Evolutionary conservation across 495 filamentous ascomycete species (phyloP).

Genomic region (Aspergillus bertholletiae): DNA sequence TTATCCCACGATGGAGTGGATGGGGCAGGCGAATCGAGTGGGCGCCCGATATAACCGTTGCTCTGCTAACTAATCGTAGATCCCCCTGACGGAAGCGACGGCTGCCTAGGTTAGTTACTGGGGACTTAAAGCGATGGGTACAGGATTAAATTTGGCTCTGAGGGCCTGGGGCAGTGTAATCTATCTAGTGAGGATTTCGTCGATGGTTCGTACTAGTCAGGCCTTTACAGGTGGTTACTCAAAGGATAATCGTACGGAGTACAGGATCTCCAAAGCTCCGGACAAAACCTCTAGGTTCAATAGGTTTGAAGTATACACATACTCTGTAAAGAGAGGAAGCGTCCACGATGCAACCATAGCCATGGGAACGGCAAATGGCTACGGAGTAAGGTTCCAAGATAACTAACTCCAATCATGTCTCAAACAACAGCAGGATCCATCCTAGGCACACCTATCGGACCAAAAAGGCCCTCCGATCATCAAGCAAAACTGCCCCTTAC

Average conservation of each 20-base stretch:
- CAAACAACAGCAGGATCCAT: not conserved
- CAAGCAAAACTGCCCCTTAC: not conserved
- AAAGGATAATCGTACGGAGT: not conserved
- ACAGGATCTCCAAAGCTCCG: no score
- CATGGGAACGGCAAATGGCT: not conserved
- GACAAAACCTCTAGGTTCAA: no score
- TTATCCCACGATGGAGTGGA: not conserved
- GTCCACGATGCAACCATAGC: not conserved
- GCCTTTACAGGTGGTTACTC: not conserved
- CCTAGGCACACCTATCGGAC: not conserved
- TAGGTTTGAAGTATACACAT: no score
- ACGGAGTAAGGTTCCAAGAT: no score
- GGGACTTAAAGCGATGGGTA: not conserved
- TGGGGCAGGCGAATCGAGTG: not conserved
- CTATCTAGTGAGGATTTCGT: not conserved
- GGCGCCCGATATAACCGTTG: not conserved
- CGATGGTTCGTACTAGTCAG: not conserved
- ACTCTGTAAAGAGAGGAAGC: not conserved
- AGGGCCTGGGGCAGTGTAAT: not conserved
- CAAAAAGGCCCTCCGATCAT: not conserved
- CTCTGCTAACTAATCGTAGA: not conserved
- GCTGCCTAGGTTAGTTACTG: not conserved
- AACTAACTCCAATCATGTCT: not conserved
- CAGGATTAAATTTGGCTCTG: not conserved
- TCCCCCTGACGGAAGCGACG: slow-evolving; percentile 1